Evolutionary conservation across 306 rosid species (phyloP), one percentile per base, ranked within the genome.

Genomic region (Astragalus glycyphyllos): DNA sequence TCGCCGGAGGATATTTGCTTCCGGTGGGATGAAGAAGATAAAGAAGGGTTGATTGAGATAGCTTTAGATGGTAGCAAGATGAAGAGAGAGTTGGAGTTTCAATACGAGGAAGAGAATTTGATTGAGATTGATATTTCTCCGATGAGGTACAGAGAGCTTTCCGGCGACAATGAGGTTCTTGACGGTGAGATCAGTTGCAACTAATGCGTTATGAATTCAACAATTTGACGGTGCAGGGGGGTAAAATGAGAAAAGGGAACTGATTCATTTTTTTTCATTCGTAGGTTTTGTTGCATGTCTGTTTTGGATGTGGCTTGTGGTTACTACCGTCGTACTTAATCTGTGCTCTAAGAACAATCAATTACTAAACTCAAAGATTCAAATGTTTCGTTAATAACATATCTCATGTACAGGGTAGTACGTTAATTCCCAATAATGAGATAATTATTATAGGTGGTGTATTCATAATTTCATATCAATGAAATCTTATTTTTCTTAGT

Each of bases 21-120:
- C 80, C 8, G 55, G 73, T 86, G 89, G 94, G 82, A 77, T 0
- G 90, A 87, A 15, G 91, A 86, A 32, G 95, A 86, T 20, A 72
- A 79, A 47, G 98, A 89, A 53, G 96, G 90, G 68, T 66, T 92
- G 45, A 90, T 90, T 42, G 98, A 92, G 89, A 92, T 92, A 77
- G 78, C 89, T 17, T 44, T 92, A 72, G 91, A 86, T 53, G 79
- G 70, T 7, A 65, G 66, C 8, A 69, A 59, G 35, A 78, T 41
- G 73, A 83, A 70, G 69, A 64, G 41, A 3, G 63, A 13, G 1
- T 16, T 72, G 73, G 81, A 68, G 35, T 70, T 77, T 71, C 76
- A 77, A 2, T 72, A 60, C 0, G 85, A 84, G 40, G 85, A 84
- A 75, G 88, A 84, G 47, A 84, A 80, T 35, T 23, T 84, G 79